Evolutionary conservation across 768 basidiomycete genomes (phyloP).

Genomic region (Sarcomyxa edulis): DNA sequence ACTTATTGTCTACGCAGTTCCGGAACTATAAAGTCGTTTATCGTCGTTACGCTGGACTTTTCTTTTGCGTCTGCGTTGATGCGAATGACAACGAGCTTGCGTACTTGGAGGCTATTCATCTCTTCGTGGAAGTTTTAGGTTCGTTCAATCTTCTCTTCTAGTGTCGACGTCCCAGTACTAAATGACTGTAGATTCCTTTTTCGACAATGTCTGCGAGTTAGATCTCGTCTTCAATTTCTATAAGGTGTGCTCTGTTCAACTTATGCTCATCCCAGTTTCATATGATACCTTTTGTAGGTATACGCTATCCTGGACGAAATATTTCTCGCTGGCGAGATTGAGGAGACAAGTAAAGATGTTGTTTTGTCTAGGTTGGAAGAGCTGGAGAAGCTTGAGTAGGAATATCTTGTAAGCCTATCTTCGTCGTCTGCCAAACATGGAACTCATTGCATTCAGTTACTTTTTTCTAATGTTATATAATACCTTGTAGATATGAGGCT

Average conservation of each 20-base stretch:
- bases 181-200: slow-evolving; percentile 78
- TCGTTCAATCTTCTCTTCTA: slow-evolving; percentile 18
- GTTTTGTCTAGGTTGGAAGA: slow-evolving; percentile 87
- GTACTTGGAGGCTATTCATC: slow-evolving; percentile 95
- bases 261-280: background rate
- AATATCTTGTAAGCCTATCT: too few species aligned
- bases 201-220: slow-evolving; percentile 97
- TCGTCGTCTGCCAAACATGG: too few species aligned
- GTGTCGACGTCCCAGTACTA: slow-evolving; percentile 1
- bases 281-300: slow-evolving; percentile 45
- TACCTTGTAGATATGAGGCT: too few species aligned
- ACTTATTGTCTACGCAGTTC: slow-evolving; percentile 50
- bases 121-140: slow-evolving; percentile 98
- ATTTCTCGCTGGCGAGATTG: slow-evolving; percentile 96
- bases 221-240: slow-evolving; percentile 99
- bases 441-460: too few species aligned
- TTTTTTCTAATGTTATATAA: too few species aligned
- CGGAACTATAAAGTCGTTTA: slow-evolving; percentile 98
- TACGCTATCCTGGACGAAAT: slow-evolving; percentile 98
- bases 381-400: slow-evolving; percentile 89
- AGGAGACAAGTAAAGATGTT: slow-evolving; percentile 97
- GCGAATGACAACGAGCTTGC: slow-evolving; percentile 98
- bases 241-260: slow-evolving; percentile 51
- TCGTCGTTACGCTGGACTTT: slow-evolving; percentile 93
- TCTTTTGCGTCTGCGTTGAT: slow-evolving; percentile 97